A percentile compares a stretch with the other conserved stretches of the same genome.
Evolutionary conservation across 306 rosid species (phyloP).

Genomic region (Aeschynomene evenia): DNA sequence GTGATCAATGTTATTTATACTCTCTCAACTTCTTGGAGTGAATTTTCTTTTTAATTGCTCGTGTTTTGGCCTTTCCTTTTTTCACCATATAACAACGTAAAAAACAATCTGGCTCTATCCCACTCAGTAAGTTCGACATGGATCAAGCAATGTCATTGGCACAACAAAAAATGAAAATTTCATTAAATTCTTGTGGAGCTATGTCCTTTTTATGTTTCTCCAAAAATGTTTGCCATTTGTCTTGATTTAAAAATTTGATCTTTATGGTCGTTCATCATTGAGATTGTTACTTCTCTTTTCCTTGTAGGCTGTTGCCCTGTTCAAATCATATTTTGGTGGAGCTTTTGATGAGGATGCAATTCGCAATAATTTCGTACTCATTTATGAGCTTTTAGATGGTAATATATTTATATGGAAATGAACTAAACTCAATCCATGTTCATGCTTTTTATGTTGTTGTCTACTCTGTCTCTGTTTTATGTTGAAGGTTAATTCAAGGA

Average conservation of each 20-base stretch:
- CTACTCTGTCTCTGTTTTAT: background rate
- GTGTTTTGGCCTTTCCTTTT: too few species aligned
- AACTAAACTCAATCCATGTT: background rate
- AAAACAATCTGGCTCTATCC: background rate
- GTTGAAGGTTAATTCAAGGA: background rate
- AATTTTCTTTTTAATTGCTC: too few species aligned
- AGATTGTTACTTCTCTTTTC: slow-evolving; percentile 26
- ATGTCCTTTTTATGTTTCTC: background rate
- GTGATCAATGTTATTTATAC: too few species aligned
- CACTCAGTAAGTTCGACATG: background rate
- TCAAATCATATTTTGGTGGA: slow-evolving; percentile 98
- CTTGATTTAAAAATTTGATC: background rate
- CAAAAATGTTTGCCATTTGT: background rate
- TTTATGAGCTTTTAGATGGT: slow-evolving; percentile 96
- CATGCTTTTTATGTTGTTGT: slow-evolving; percentile 17
- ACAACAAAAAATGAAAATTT: background rate
- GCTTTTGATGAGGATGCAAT: slow-evolving; percentile 99
- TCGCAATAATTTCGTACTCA: slow-evolving; percentile 96
- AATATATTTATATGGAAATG: slow-evolving; percentile 29
- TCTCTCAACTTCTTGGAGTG: too few species aligned
- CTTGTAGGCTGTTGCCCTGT: slow-evolving; percentile 84
- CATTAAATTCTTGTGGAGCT: background rate
- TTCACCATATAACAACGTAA: background rate
- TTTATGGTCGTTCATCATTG: slow-evolving; percentile 15
- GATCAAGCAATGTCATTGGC: background rate